Conservation (phyloP, 495 filamentous ascomycete species). For the Talaromyces proteolyticus region DNA sequence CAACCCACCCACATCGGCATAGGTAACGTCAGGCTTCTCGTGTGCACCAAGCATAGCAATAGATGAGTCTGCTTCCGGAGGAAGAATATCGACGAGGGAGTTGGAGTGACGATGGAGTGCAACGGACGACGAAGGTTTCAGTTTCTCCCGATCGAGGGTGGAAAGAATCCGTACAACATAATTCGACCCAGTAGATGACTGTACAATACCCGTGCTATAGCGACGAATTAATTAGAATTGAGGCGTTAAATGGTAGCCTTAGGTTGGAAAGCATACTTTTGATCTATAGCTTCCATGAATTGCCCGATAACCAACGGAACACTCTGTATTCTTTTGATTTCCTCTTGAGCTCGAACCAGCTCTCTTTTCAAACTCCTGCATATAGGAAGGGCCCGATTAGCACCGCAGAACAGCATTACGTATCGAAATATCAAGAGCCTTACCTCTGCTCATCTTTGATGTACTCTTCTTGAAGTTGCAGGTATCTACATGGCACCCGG, state of each 20-base stretch:
- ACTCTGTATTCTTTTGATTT: conserved; percentile 99
- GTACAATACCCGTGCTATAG: conserved; percentile 89
- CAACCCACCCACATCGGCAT: conserved; percentile 93
- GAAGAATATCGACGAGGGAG: conserved; percentile 95
- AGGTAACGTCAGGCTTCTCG: conserved; percentile 98
- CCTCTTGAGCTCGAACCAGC: conserved; percentile 94
- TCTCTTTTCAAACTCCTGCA: conserved; percentile 90
- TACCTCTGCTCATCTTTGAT: conserved; percentile 99
- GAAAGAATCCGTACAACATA: conserved; percentile 98
- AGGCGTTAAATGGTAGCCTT: too few species aligned
- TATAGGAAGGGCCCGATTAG: too few species aligned
- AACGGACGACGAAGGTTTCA: conserved; percentile 96
- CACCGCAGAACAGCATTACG: too few species aligned
- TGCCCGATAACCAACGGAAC: conserved; percentile 97
- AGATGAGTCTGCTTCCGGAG: conserved; percentile 94
- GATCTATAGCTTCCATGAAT: conserved; percentile 99
- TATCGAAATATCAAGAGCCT: conserved; percentile 2
- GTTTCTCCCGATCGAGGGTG: conserved; percentile 93
- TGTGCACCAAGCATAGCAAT: conserved; percentile 96
- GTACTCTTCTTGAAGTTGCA: conserved; percentile 97
- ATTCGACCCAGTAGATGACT: conserved; percentile 96
- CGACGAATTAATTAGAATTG: neutral
- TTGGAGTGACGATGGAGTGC: conserved; percentile 97
- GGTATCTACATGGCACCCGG: conserved; percentile 56
- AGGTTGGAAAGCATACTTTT: conserved; percentile 60